Percentiles rank a stretch among this genome's conserved stretches.
These are phyloP conservation scores for Coemansia sp. DNA, from an alignment of 192 early-diverging fungal species.

Conservation along the genomic window DNA sequence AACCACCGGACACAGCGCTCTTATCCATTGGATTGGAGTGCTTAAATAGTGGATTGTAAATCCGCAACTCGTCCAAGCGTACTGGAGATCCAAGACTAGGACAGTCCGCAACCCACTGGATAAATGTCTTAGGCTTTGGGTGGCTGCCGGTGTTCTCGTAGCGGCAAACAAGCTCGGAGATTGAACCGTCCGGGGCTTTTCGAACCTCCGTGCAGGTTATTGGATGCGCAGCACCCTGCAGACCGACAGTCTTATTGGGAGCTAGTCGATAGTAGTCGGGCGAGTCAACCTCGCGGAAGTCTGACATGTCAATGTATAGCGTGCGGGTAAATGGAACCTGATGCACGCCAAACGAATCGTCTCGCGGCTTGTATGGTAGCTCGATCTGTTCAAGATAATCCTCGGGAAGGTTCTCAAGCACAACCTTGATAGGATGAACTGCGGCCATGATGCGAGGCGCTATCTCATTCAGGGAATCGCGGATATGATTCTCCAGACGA, in stretches of 20 bases:
- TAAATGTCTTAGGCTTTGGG: conserved; percentile 92
- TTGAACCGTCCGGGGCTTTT: conserved; percentile 75
- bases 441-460: conserved; percentile 93
- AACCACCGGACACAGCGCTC: conserved; percentile 82
- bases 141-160: conserved; percentile 72
- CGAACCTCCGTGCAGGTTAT: conserved; percentile 81
- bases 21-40: conserved; percentile 84
- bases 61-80: conserved; percentile 73
- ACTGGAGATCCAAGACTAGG: conserved; percentile 81
- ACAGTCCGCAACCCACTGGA: conserved; percentile 97
- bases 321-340: conserved; percentile 85
- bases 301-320: conserved; percentile 93
- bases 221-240: conserved; percentile 82
- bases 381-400: conserved; percentile 75
- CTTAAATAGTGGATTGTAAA: conserved; percentile 86
- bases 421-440: conserved; percentile 84
- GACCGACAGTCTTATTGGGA: conserved; percentile 90
- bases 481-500: conserved; percentile 91
- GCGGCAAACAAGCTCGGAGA: conserved; percentile 76
- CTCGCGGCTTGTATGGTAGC: conserved; percentile 87
- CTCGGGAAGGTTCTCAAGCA: conserved; percentile 86
- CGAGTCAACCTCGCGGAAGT: conserved; percentile 92
- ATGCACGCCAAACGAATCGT: conserved; percentile 81
- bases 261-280: conserved; percentile 95
- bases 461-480: conserved; percentile 88